Evolutionary conservation across 1,284 basidiomycete species (phyloP), one percentile per base, ranked within the genome.

Genomic region (Ceratobasidium sp.): DNA sequence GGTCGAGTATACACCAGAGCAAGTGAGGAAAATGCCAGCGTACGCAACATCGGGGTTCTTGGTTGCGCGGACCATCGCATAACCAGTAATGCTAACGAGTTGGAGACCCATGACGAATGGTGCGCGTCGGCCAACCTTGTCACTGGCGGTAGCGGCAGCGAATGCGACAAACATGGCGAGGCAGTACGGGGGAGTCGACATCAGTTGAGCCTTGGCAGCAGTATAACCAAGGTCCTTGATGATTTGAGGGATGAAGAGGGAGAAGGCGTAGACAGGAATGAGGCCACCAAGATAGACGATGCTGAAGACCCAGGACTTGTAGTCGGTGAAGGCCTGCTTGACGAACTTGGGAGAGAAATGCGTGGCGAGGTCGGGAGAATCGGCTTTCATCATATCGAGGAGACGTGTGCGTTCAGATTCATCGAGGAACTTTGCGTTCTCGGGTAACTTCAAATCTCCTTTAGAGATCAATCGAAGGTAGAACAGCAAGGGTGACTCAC

Each of bases 201-300:
- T 80, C 28, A 92, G 82, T 79, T 93, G 92, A n/a, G 91, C 91
- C 1, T 83, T 83, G 0, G 90, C 91, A 4, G 91, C 89, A 12
- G 81, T 81, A 80, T 84, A 93, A 3, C 90, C 89, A 18, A 76
- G 83, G 57, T 84, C 79, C 8, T 82, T 81, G 70, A 88, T 84
- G 76, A 88, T 87, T 26, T 36, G 39, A 0, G 75, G 87, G 1
- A 82, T 82, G 70, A 89, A 89, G 59, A 89, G 82, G 34, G 88
- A 83, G 75, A 89, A 84, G 12, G 85, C 84, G 74, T 88, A 88
- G 45, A 87, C 78, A 4, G 88, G 84, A 65, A 85, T 78, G 67
- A 88, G 80, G 21, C 84, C 72, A 32, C 83, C 84, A 81, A 84
- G 82, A 73, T 84, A 84, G 41, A 85, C 85, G 1, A 80, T 80